Evolutionary conservation across 108 stramenopile genomes (phyloP), one percentile per base, ranked within the genome.

Genomic region (Skeletonema potamos): DNA sequence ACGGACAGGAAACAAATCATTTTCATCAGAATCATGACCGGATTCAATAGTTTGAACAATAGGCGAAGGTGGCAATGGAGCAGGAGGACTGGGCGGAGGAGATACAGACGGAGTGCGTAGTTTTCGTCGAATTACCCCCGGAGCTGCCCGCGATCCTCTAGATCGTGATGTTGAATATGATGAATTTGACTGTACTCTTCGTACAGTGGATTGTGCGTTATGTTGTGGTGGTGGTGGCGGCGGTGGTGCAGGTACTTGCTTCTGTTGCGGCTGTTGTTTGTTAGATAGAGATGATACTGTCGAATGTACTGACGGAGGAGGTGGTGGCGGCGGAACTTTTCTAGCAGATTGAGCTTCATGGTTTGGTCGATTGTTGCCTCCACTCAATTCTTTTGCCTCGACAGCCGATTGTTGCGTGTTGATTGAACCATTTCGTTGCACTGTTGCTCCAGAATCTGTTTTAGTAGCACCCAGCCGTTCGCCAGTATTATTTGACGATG

Each of bases 41-140:
- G 65, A 28, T 22, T 66, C 44, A 32, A 43, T 54, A 11, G 29
- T 43, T 66, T 54, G 65, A 4, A 18, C 46, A 8, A 62, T 37
- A 12, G 13, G 27, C 4, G 18, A 1, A 30, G n/a, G 62, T 62
- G 62, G 33, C 1, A 18, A 54, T 43, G 60, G 54, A 6, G 67
- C n/a, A 51, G 64, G 33, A 60, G 26, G 27, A 80, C 66, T 68
- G 13, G 55, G 24, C 27, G 69, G 56, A 39, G 78, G 72, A 62
- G 72, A 73, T 24, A 73, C 27, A 0, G 66, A 82, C 4, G 73
- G 77, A 18, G 65, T 66, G 13, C 81, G 76, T 37, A 82, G 22
- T 32, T 48, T 68, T 28, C 66, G 22, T 56, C 81, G 81, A 48
- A 82, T 82, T 27, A 82, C 65, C n/a, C 81, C 76, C 2, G 81